phyloP scores from a whole-genome alignment of 805 yeast genomes.

The Starmerella khaoyaiensis region DNA sequence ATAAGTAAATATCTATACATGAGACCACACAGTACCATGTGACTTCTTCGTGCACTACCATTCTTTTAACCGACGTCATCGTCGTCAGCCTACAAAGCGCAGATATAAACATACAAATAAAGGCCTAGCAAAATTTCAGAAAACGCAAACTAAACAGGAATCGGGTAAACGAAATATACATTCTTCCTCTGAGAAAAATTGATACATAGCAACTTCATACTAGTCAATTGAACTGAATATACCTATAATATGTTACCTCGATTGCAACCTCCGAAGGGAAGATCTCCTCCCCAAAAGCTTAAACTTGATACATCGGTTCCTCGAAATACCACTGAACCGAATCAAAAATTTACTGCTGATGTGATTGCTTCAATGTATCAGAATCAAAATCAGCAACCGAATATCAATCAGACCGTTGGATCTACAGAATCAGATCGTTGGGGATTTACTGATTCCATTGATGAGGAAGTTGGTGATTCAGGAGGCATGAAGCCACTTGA shows the following conservation, averaged over 20 bases:
- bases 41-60: no score
- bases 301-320: constrained; percentile 13
- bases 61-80: no score
- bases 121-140: no score
- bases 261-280: constrained; percentile 19
- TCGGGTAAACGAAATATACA: no score
- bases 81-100: no score
- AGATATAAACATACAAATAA: no score
- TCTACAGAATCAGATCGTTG: no score
- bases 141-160: no score
- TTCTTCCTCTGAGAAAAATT: background rate
- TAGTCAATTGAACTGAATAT: background rate
- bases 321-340: constrained; percentile 1
- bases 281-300: constrained; percentile 17
- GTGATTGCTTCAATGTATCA: constrained; percentile 15
- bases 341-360: constrained; percentile 16
- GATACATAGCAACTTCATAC: background rate
- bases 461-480: background rate
- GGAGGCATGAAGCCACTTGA: constrained; percentile 16
- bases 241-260: constrained; percentile 14
- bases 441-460: background rate
- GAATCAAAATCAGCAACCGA: no score
- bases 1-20: no score
- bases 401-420: no score
- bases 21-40: no score